Conservation (phyloP, 176 grass and related monocot genomes). For the Elymus sibiricus region DNA sequence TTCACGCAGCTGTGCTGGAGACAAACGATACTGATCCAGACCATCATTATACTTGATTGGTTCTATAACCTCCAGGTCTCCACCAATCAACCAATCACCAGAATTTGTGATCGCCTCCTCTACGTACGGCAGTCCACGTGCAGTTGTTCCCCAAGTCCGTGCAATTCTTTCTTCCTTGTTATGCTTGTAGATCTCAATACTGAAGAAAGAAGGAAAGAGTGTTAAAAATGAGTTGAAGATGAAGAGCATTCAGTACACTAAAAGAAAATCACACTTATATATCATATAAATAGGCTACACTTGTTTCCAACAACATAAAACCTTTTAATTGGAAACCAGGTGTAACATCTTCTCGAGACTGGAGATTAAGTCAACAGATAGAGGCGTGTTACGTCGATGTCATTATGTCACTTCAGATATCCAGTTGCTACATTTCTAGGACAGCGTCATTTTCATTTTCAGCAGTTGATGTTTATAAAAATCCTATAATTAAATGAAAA, state of each 20-base stretch:
- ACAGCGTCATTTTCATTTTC: not conserved
- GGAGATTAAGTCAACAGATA: not conserved
- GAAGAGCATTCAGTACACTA: not conserved
- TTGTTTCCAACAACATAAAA: slow-evolving; percentile 2
- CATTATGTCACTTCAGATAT: not conserved
- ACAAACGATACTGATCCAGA: slow-evolving; percentile 88
- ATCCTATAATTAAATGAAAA: not conserved
- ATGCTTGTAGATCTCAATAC: slow-evolving; percentile 99
- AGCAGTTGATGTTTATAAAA: not conserved
- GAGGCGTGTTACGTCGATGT: not conserved
- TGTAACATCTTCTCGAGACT: not conserved
- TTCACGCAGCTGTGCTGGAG: slow-evolving; percentile 80
- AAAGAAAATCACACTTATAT: not conserved
- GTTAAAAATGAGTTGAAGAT: not conserved
- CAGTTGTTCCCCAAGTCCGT: slow-evolving; percentile 93
- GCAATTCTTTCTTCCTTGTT: slow-evolving; percentile 99
- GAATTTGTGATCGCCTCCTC: slow-evolving; percentile 82
- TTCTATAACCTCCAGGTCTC: slow-evolving; percentile 95
- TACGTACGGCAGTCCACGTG: slow-evolving; percentile 75
- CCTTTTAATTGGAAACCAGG: not conserved
- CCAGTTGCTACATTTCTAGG: not conserved
- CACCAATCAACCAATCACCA: slow-evolving; percentile 97
- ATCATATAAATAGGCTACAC: not conserved
- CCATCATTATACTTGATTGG: slow-evolving; percentile 97
- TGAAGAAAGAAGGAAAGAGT: slow-evolving; percentile 27